These are phyloP conservation scores for Oxyria digyna DNA, from an alignment of 148 eudicot genomes.

Conservation along the genomic window DNA sequence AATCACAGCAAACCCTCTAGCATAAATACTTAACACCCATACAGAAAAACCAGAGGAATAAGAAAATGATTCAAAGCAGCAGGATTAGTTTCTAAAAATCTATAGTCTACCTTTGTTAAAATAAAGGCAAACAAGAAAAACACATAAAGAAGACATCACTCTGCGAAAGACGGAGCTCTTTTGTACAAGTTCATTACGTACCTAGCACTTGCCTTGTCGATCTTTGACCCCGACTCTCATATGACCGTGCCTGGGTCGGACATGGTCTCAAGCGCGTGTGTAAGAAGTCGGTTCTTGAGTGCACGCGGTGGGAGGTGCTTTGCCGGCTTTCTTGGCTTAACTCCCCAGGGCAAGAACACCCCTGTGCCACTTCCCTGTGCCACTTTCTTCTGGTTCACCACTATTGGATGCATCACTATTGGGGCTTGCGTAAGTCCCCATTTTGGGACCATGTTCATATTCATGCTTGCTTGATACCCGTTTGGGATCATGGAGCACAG, in stretches of 20 bases:
- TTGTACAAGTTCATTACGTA: constrained; percentile 7
- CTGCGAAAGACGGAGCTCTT: background rate
- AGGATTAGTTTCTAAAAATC: background rate
- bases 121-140: background rate
- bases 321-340: constrained; percentile 47
- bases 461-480: constrained; percentile 20
- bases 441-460: constrained; percentile 27
- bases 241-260: constrained; percentile 33
- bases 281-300: constrained; percentile 49
- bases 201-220: background rate
- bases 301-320: constrained; percentile 97
- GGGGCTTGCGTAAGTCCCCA: constrained; percentile 61
- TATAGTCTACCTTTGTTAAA: background rate
- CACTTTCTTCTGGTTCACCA: constrained; percentile 38
- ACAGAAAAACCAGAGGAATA: background rate
- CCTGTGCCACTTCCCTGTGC: constrained; percentile 78
- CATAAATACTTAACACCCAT: background rate
- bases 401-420: constrained; percentile 41
- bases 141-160: background rate
- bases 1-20: background rate
- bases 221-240: background rate
- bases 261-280: constrained; percentile 28
- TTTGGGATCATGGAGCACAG: constrained; percentile 23
- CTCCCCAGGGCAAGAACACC: constrained; percentile 80
- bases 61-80: background rate